Evolutionary conservation across 2,329 filamentous ascomycete genomes (phyloP), one percentile per base, ranked within the genome.

Genomic region (Tolypocladium tropicale): DNA sequence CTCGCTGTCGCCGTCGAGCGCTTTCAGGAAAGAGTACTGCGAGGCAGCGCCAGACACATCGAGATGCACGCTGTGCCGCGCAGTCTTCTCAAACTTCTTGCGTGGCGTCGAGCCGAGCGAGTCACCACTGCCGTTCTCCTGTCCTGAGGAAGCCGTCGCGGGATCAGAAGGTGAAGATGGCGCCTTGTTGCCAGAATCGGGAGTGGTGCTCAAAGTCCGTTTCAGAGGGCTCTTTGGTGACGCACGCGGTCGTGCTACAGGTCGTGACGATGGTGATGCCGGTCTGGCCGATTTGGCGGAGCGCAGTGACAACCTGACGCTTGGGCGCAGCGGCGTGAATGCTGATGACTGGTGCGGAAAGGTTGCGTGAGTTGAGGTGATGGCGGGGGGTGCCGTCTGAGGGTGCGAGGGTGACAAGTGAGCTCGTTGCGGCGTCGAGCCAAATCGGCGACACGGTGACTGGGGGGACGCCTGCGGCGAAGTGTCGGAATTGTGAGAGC

Each of bases 181-280:
- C 73, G 39, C 50, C 28, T 81, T 78, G 72, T 94, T 95, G 33
- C 84, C 88, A 60, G 84, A 79, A 65, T 92, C 88, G 6, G 82
- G 77, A 36, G 85, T 84, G 64, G 85, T 79, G 66, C 79, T 87
- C 57, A 96, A 77, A 50, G 83, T 86, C 66, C 90, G 86, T 68
- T 92, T 89, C 54, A 89, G 78, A 11, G 93, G 91, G 68, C 90
- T 95, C 70, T 86, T 88, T 3, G 89, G 88, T 49, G 89, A 91
- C 25, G 84, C 85, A 61, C 87, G 84, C 33, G 77, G 73, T 59
- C 89, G 84, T 46, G 83, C 78, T 37, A 80, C 71, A 41, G 78
- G 74, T 59, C 81, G 78, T 16, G 61, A 64, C 55, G 78, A 75
- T 3, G 82, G 78, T 39, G 79, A 64, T 2, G 68, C 76, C 55